A percentile compares a stretch with the other conserved stretches of the same genome.
These are phyloP conservation scores for Spinellus fusiger DNA, from an alignment of 192 early-diverging fungal genomes.

Conservation along the genomic window DNA sequence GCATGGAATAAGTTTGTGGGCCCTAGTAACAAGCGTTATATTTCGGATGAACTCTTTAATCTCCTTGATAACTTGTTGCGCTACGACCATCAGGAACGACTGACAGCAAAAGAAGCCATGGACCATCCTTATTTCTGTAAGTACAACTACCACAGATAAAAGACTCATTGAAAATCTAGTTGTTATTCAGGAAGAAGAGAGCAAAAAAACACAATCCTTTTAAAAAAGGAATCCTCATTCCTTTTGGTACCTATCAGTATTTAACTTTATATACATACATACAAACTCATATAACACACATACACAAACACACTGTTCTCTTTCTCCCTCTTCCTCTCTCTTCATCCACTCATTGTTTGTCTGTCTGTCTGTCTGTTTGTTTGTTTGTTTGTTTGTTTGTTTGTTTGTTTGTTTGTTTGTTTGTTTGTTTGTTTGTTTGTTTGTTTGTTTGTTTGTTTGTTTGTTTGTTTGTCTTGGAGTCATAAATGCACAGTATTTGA, in stretches of 20 bases:
- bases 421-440: too few relatives aligned
- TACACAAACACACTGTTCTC: neutral
- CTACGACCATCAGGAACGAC: slow-evolving; percentile 88
- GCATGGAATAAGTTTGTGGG: slow-evolving; percentile 84
- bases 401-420: too few relatives aligned
- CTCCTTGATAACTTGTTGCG: slow-evolving; percentile 83
- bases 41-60: slow-evolving; percentile 78
- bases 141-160: neutral
- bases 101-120: slow-evolving; percentile 87
- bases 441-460: too few relatives aligned
- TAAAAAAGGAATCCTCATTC: neutral
- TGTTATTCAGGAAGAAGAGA: too few relatives aligned
- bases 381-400: too few relatives aligned
- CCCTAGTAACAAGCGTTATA: slow-evolving; percentile 75
- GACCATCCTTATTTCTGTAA: slow-evolving; percentile 68
- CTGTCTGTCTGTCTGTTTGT: too few relatives aligned
- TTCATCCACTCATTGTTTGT: too few relatives aligned
- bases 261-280: neutral
- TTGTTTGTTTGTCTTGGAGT: too few relatives aligned
- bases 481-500: too few relatives aligned
- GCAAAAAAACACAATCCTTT: neutral
- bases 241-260: neutral
- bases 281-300: neutral
- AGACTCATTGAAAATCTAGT: too few relatives aligned
- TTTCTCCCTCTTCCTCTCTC: too few relatives aligned